Conservation (phyloP, 73 alveolate genomes). For the Blepharisma stoltei region DNA sequence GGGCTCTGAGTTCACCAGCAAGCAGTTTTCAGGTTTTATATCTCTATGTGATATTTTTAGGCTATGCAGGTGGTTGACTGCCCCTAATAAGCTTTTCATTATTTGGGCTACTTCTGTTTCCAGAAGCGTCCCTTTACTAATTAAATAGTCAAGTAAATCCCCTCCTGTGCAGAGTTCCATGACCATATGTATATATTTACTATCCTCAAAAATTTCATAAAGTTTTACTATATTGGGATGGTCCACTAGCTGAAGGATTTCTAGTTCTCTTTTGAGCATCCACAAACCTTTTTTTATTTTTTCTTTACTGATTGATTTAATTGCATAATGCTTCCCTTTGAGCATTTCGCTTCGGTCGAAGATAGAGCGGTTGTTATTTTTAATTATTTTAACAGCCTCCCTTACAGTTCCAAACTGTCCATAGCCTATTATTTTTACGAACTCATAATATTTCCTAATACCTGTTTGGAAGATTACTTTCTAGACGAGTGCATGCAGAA, state of each 20-base stretch:
- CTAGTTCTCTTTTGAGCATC: constrained; percentile 39
- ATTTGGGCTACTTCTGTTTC: constrained; percentile 39
- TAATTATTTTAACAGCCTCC: not conserved
- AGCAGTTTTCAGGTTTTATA: constrained; percentile 77
- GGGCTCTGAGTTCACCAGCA: constrained; percentile 61
- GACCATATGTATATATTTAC: constrained; percentile 39
- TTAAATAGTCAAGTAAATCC: constrained; percentile 33
- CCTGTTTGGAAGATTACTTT: too few species aligned
- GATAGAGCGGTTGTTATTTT: too few species aligned
- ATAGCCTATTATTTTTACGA: not conserved
- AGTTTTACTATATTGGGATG: constrained; percentile 47
- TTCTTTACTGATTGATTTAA: not conserved
- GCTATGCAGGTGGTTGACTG: constrained; percentile 77
- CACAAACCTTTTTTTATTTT: not conserved
- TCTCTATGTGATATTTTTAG: constrained; percentile 83
- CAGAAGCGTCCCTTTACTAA: constrained; percentile 30
- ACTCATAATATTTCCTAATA: not conserved
- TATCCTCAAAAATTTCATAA: constrained; percentile 50
- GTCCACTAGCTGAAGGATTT: constrained; percentile 38
- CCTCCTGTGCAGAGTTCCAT: constrained; percentile 60
- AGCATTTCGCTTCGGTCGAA: too few species aligned
- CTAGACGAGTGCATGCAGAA: too few species aligned
- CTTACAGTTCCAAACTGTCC: constrained; percentile 8
- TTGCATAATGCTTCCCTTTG: not conserved
- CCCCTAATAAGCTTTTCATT: constrained; percentile 55